phyloP scores from a whole-genome alignment of 2,329 filamentous ascomycete species.

The Verticillium zaregamsianum region DNA sequence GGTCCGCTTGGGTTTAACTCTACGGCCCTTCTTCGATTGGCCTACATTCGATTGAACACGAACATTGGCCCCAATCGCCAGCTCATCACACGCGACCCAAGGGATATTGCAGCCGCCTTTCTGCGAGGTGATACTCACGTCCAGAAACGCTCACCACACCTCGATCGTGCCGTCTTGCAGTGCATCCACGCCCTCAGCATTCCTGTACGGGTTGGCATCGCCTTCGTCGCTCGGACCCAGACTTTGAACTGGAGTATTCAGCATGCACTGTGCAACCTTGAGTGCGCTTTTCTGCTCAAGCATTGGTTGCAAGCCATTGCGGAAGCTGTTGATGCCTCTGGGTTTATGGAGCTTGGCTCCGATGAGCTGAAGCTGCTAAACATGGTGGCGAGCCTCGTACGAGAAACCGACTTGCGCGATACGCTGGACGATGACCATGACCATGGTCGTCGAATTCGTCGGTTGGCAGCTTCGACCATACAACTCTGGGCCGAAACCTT shows the following conservation, averaged over 20 bases:
- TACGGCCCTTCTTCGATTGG: slow-evolving; percentile 22
- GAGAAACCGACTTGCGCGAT: slow-evolving; percentile 17
- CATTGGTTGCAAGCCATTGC: slow-evolving; percentile 30
- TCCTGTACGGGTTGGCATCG: slow-evolving; percentile 46
- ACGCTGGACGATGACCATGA: slow-evolving; percentile 11
- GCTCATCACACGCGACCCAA: slow-evolving; percentile 40
- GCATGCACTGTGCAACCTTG: slow-evolving; percentile 48
- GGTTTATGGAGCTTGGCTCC: slow-evolving; percentile 6
- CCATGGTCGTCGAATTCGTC: slow-evolving; percentile 13
- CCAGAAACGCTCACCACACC: slow-evolving; percentile 32
- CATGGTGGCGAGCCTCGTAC: slow-evolving; percentile 16
- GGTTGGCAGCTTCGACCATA: slow-evolving; percentile 16
- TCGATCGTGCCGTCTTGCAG: slow-evolving; percentile 46
- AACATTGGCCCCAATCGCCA: slow-evolving; percentile 25
- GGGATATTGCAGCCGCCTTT: slow-evolving; percentile 39
- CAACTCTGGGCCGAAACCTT: slow-evolving; percentile 25
- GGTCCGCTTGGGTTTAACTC: slow-evolving; percentile 47
- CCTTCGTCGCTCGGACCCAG: slow-evolving; percentile 47
- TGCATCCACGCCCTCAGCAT: slow-evolving; percentile 51
- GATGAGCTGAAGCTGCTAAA: slow-evolving; percentile 17
- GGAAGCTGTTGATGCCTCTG: slow-evolving; percentile 12
- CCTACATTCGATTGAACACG: slow-evolving; percentile 20
- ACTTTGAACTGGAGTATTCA: slow-evolving; percentile 53
- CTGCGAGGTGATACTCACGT: slow-evolving; percentile 21
- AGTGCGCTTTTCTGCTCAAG: slow-evolving; percentile 42